Evolutionary conservation across 208 protist genomes (phyloP).

Genomic region (Leishmania braziliensis): DNA sequence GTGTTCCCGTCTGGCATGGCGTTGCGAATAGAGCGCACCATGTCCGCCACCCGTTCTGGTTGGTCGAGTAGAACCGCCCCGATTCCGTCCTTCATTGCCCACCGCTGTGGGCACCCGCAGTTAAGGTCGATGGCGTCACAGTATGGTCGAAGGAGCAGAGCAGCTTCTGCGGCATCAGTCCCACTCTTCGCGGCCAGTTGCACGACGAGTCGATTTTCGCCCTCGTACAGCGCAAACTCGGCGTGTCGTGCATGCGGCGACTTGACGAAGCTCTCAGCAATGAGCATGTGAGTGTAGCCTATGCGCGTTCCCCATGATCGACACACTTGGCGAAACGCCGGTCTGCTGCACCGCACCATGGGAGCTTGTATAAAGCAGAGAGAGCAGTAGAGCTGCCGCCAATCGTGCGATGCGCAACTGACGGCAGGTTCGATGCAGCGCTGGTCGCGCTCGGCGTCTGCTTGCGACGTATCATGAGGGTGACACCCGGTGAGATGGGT

Average conservation of each 20-base stretch:
- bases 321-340: slow-evolving; percentile 81
- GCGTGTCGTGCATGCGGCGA: slow-evolving; percentile 71
- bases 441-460: neutral
- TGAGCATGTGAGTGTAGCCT: slow-evolving; percentile 93
- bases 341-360: slow-evolving; percentile 94
- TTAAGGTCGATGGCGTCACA: slow-evolving; percentile 92
- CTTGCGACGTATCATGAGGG: neutral
- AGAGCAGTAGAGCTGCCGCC: slow-evolving; percentile 35
- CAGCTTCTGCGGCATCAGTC: slow-evolving; percentile 57
- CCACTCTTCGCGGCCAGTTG: slow-evolving; percentile 86
- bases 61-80: slow-evolving; percentile 72
- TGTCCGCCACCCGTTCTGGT: slow-evolving; percentile 80
- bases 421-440: neutral
- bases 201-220: slow-evolving; percentile 75
- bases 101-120: slow-evolving; percentile 93
- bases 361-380: slow-evolving; percentile 82
- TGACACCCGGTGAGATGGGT: neutral
- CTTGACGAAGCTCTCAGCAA: slow-evolving; percentile 80
- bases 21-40: slow-evolving; percentile 73
- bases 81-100: slow-evolving; percentile 83
- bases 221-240: slow-evolving; percentile 77
- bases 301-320: slow-evolving; percentile 76
- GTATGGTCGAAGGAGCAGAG: slow-evolving; percentile 54
- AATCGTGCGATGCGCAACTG: slow-evolving; percentile 5
- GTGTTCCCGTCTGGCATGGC: slow-evolving; percentile 28